A percentile compares a stretch with the other conserved stretches of the same genome.
These are phyloP conservation scores for Yarrowia osloensis DNA, from an alignment of 805 yeast species.

Conservation along the genomic window DNA sequence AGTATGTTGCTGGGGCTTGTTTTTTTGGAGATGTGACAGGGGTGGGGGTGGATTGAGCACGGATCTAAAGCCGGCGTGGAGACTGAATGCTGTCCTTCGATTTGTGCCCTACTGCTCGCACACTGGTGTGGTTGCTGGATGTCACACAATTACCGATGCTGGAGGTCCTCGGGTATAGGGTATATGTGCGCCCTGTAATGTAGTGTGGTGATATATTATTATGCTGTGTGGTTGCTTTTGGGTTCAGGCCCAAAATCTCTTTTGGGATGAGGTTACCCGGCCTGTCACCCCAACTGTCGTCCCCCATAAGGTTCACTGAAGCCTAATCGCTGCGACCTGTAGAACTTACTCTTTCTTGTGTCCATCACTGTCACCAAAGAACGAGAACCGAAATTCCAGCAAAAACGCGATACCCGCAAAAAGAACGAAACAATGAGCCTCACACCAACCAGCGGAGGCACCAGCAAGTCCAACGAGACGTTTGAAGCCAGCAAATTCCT, in stretches of 20 bases:
- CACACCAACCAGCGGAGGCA: constrained; percentile 3
- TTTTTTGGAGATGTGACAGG: background rate
- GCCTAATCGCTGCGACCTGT: constrained; percentile 22
- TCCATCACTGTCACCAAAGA: background rate
- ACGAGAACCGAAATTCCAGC: background rate
- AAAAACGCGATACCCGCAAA: too few relatives aligned
- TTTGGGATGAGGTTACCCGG: constrained; percentile 19
- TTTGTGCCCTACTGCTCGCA: background rate
- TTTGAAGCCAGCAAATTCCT: constrained; percentile 19
- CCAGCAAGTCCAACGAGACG: constrained; percentile 11
- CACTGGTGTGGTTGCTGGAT: background rate
- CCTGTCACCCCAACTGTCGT: background rate
- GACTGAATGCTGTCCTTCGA: background rate
- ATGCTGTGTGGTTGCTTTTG: constrained; percentile 18
- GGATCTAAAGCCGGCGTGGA: background rate
- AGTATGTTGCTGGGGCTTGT: background rate
- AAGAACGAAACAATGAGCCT: background rate
- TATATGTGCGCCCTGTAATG: constrained; percentile 9
- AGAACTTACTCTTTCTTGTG: background rate
- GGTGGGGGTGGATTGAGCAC: background rate
- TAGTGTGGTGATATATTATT: constrained; percentile 20
- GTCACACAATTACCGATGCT: background rate
- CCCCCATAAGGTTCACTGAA: background rate
- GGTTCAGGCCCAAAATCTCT: constrained; percentile 18
- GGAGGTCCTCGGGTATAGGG: background rate